Conservation (phyloP, 2,329 filamentous ascomycete genomes). For the Orbilia quercus region DNA sequence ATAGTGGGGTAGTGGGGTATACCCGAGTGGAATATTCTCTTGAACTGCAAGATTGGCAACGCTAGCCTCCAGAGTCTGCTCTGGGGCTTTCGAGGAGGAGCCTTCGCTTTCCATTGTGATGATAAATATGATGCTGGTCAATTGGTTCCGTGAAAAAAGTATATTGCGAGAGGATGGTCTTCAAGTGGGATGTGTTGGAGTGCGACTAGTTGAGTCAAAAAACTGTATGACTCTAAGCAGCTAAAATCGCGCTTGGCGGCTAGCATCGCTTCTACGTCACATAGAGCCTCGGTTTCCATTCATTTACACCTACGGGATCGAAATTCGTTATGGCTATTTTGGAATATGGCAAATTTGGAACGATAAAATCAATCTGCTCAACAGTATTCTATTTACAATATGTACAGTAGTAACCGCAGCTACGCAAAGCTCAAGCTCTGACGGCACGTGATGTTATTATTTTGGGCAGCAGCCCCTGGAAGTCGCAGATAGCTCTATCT, state of each 20-base stretch:
- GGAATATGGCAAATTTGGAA: too few relatives aligned
- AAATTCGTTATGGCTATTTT: too few relatives aligned
- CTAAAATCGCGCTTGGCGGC: slow-evolving; percentile 44
- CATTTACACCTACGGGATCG: not conserved
- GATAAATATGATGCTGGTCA: slow-evolving; percentile 3
- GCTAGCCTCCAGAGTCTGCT: slow-evolving; percentile 35
- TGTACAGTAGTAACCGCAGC: slow-evolving; percentile 21
- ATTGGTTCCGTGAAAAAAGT: slow-evolving; percentile 2
- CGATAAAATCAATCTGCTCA: too few relatives aligned
- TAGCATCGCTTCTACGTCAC: slow-evolving; percentile 26
- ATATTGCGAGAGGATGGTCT: slow-evolving; percentile 8
- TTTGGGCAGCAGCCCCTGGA: slow-evolving; percentile 13
- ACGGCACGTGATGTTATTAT: slow-evolving; percentile 8
- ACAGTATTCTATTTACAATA: slow-evolving; percentile 18
- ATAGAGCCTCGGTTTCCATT: not conserved
- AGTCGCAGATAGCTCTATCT: slow-evolving; percentile 4
- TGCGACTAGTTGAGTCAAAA: slow-evolving; percentile 44
- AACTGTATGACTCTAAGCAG: slow-evolving; percentile 30
- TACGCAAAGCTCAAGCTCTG: not conserved
- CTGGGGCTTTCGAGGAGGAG: slow-evolving; percentile 38
- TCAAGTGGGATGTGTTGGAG: slow-evolving; percentile 18
- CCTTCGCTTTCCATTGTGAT: slow-evolving; percentile 37
- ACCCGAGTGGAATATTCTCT: slow-evolving; percentile 50
- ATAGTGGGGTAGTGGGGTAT: slow-evolving; percentile 55
- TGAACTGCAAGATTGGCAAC: slow-evolving; percentile 36